A percentile compares a stretch with the other conserved stretches of the same genome.
Conservation (phyloP, 345 rosid species). For the Ceriops tagal region DNA sequence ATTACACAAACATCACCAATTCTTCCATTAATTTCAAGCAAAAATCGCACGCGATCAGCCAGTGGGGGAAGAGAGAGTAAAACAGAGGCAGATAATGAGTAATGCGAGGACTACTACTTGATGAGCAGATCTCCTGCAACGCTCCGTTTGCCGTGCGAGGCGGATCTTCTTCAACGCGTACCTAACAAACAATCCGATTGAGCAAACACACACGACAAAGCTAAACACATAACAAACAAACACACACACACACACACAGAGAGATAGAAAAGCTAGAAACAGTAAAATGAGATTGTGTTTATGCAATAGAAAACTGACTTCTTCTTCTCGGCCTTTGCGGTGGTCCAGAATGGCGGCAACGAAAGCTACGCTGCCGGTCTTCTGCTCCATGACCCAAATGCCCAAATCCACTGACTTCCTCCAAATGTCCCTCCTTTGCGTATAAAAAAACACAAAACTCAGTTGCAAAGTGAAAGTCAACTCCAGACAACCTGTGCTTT, state of each 20-base stretch:
- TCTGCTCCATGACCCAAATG: slow-evolving; percentile 59
- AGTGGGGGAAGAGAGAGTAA: background rate
- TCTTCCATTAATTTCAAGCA: background rate
- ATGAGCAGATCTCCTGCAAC: slow-evolving; percentile 97
- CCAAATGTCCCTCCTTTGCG: no score
- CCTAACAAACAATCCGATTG: slow-evolving; percentile 31
- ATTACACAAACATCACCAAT: slow-evolving; percentile 5
- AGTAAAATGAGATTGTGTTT: no score
- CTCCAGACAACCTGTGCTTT: no score
- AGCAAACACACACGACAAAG: background rate
- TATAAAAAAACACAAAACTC: no score
- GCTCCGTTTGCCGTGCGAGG: slow-evolving; percentile 93
- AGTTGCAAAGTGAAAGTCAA: no score
- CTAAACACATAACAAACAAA: background rate
- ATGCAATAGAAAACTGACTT: slow-evolving; percentile 37
- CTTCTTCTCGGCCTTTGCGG: slow-evolving; percentile 84
- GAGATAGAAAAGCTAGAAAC: background rate
- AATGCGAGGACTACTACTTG: slow-evolving; percentile 59
- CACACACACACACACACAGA: background rate
- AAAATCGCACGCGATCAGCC: no score
- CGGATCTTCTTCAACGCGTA: slow-evolving; percentile 97
- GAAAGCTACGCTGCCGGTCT: slow-evolving; percentile 85
- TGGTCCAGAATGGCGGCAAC: slow-evolving; percentile 95
- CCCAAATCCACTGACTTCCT: no score
- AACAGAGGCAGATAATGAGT: background rate